Base-by-base conservation (phyloP, 1,139 yeast genomes). In the Kodamaea anthophila region DNA sequence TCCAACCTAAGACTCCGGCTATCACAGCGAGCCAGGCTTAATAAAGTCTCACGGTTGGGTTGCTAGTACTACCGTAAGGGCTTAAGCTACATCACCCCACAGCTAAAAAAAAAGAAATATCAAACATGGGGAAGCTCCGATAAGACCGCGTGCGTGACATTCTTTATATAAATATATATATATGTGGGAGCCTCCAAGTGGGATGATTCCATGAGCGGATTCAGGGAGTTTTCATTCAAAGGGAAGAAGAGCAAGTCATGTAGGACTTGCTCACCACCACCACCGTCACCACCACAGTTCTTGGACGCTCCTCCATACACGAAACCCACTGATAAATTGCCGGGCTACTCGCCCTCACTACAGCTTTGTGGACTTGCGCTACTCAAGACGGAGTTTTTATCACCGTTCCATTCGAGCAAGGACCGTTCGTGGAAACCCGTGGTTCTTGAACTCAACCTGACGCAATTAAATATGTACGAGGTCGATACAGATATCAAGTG, bases 391-490 rank as follows among this genome's bases (percentile, higher is more conserved):
- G 72, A 65, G 42, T 60, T 63, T 32, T 31, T 41, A 9, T 58
- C 67, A 2, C 72, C 72, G 1, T 65, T 52, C 36, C 61, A 56
- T 35, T 37, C 44, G 33, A 56, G 55, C 40, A 45, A 51, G 6
- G 45, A 43, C 15, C 33, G 61, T 16, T 33, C 43, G 13, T 75
- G 81, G 80, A 52, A 53, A 30, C 66, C 70, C 0, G 74, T 70
- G 23, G 46, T 70, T 26, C 49, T 73, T n/a, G 77, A 70, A 37
- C 51, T 77, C 32, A 73, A 75, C 49, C 72, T 75, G 37, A 77
- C 81, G 12, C 78, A 73, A 44, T 55, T 77, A 29, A 64, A 64
- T 29, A 35, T 77, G 12, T 65, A 67, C 39, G 50, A 50, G 15
- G 35, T 65, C 13, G 45, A 47, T n/a, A 45, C 48, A 9, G 54